phyloP scores from a whole-genome alignment of 1,284 basidiomycete species.

The Peniophora sp. region DNA sequence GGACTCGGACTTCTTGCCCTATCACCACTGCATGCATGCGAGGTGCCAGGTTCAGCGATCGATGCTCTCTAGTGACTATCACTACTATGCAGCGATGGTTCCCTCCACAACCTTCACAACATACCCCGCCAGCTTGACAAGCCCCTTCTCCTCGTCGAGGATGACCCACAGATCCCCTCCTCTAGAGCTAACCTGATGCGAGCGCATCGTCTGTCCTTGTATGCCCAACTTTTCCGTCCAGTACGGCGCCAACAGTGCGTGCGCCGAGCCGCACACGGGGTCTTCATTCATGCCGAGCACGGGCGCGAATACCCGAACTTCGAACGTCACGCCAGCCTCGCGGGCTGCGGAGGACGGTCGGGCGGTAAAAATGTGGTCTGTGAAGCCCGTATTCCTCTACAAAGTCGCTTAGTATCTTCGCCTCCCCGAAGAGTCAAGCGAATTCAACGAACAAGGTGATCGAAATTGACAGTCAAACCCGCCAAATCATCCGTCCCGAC shows the following conservation, averaged over 20 bases:
- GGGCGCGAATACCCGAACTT: conserved; percentile 48
- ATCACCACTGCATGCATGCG: too few species aligned
- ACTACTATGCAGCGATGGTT: background rate
- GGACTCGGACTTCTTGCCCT: too few species aligned
- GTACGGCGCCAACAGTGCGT: conserved; percentile 43
- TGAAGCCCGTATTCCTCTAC: conserved; percentile 12
- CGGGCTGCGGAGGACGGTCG: conserved; percentile 17
- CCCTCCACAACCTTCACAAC: conserved; percentile 26
- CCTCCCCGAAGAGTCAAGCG: too few species aligned
- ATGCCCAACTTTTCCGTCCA: conserved; percentile 36
- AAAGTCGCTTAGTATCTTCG: too few species aligned
- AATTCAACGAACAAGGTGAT: too few species aligned
- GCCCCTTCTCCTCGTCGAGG: conserved; percentile 25
- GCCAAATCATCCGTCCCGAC: conserved; percentile 34
- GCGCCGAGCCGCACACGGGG: conserved; percentile 50
- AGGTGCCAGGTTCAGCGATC: too few species aligned
- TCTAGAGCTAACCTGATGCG: conserved; percentile 43
- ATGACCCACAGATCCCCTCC: conserved; percentile 39
- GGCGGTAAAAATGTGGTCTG: conserved; percentile 32
- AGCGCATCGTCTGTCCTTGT: conserved; percentile 24
- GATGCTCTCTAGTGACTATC: too few species aligned
- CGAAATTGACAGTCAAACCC: conserved; percentile 10
- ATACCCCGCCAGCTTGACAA: conserved; percentile 30
- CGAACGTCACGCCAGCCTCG: conserved; percentile 26
- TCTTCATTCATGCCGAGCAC: conserved; percentile 37